A percentile compares a stretch with the other conserved stretches of the same genome.
phyloP scores from a whole-genome alignment of 1,284 basidiomycete species.

The Marasmius oreades region DNA sequence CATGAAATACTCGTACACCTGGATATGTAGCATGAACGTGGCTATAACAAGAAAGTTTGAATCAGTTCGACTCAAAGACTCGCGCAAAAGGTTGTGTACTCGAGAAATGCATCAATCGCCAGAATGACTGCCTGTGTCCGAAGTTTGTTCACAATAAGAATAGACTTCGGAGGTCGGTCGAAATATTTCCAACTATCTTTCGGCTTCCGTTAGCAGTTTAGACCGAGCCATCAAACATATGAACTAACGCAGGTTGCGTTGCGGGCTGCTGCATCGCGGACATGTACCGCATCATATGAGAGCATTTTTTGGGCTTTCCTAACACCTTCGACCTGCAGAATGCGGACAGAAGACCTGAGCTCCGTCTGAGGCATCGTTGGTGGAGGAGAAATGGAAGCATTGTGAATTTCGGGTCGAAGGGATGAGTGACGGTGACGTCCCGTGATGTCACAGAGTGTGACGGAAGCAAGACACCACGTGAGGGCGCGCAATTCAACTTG shows the following conservation, averaged over 20 bases:
- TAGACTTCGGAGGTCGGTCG: slow-evolving; percentile 38
- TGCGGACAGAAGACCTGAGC: slow-evolving; percentile 1
- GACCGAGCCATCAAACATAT: not conserved
- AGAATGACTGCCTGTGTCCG: slow-evolving; percentile 70
- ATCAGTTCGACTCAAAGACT: slow-evolving; percentile 1
- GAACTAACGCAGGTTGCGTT: slow-evolving; percentile 11
- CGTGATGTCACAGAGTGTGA: not conserved
- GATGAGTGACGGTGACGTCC: not conserved
- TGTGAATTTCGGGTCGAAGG: not conserved
- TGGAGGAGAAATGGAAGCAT: slow-evolving; percentile 10
- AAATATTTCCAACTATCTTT: slow-evolving; percentile 35
- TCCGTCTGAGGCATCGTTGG: slow-evolving; percentile 1
- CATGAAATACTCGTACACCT: slow-evolving; percentile 72
- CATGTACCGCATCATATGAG: not conserved
- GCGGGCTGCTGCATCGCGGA: slow-evolving; percentile 1
- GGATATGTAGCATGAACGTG: slow-evolving; percentile 67
- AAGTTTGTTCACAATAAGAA: slow-evolving; percentile 75
- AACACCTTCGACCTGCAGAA: not conserved
- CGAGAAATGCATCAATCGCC: slow-evolving; percentile 67
- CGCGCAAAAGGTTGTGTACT: slow-evolving; percentile 33
- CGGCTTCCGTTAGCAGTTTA: slow-evolving; percentile 2
- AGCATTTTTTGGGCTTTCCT: not conserved
- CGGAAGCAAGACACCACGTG: not conserved
- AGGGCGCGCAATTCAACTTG: not conserved
- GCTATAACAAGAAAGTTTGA: slow-evolving; percentile 31